A percentile compares a stretch with the other conserved stretches of the same genome.
phyloP scores from a whole-genome alignment of 2,329 filamentous ascomycete species.

The Phialophora verrucosa region DNA sequence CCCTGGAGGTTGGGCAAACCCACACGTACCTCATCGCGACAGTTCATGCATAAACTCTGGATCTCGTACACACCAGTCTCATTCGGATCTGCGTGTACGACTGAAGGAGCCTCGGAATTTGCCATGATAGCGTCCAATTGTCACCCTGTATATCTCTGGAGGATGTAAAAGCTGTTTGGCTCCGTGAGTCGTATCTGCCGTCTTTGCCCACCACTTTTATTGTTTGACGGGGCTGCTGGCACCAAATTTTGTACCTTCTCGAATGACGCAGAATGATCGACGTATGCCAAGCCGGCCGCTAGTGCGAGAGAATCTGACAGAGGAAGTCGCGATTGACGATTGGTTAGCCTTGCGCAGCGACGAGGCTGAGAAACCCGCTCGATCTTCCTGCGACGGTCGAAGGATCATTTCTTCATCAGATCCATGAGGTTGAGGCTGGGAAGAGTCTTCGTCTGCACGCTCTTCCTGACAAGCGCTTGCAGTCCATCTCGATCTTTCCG shows the following conservation, averaged over 20 bases:
- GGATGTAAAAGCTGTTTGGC: neutral
- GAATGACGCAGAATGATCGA: slow-evolving; percentile 32
- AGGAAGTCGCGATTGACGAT: slow-evolving; percentile 4
- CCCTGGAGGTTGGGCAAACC: neutral
- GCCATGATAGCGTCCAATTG: slow-evolving; percentile 17
- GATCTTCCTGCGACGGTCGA: neutral
- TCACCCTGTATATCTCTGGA: neutral
- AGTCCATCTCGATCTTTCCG: slow-evolving; percentile 59
- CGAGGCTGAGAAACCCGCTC: slow-evolving; percentile 8
- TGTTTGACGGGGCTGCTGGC: neutral
- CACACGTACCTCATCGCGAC: slow-evolving; percentile 70
- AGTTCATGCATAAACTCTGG: slow-evolving; percentile 87
- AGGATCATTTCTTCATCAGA: slow-evolving; percentile 36
- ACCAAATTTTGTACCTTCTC: slow-evolving; percentile 22
- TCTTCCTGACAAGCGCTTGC: slow-evolving; percentile 56
- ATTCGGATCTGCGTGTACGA: slow-evolving; percentile 35
- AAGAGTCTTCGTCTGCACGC: slow-evolving; percentile 16
- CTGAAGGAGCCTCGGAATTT: slow-evolving; percentile 19
- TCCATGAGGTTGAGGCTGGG: slow-evolving; percentile 37
- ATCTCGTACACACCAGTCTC: slow-evolving; percentile 50
- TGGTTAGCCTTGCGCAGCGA: neutral
- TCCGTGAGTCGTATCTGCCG: neutral
- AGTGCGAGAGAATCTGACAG: slow-evolving; percentile 20
- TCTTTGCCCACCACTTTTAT: neutral
- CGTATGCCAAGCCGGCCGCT: slow-evolving; percentile 32